Base-by-base conservation (phyloP, 129 eudicot genomes). In the Glebionis coronaria region DNA sequence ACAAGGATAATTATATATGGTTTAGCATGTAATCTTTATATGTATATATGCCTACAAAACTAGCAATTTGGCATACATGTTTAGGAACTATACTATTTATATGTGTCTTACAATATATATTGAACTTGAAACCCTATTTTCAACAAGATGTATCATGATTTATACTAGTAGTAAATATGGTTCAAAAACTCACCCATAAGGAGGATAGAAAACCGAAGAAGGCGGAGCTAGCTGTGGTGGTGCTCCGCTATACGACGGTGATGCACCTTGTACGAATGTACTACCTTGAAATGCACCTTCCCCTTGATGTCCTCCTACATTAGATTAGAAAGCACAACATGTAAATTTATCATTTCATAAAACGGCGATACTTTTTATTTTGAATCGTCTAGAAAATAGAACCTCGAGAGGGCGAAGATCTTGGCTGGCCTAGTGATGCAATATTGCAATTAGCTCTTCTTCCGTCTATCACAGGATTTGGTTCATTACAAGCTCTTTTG, bases 381-480 rank as follows among this genome's bases (percentile, higher is more conserved):
- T 7, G 42, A 35, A 10, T 35, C 7, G 42, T 35, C 10, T 35
- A 35, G 7, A 7, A 21, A 20, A 40, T n/a, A 68, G 3, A 73
- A 84, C 95, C 95, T 90, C 82, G 81, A 61, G 93, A 35, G 42
- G 42, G 83, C 0, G 96, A 83, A 11, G 95, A 85, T 58, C 88
- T 75, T 47, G 95, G 98, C 21, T 95, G 82, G 28, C 98, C 98
- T 15, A 86, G 71, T 11, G 97, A 86, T 42, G 98, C 98, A 55
- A 93, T 86, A 68, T 93, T 93, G 61, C 98, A 93, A 40, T 93
- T 93, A 16, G 98, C 97, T 69, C 91, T 80, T 79, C 98, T 78
- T 2, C 96, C 97, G 76, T 88, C 98, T 44, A 93, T 88, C 69
- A 86, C 77, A 0, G 98, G 98, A 63, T 89, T 93, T 0, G 98